These are phyloP conservation scores for Mortierella alpina DNA, from an alignment of 192 early-diverging fungal species.

Conservation along the genomic window DNA sequence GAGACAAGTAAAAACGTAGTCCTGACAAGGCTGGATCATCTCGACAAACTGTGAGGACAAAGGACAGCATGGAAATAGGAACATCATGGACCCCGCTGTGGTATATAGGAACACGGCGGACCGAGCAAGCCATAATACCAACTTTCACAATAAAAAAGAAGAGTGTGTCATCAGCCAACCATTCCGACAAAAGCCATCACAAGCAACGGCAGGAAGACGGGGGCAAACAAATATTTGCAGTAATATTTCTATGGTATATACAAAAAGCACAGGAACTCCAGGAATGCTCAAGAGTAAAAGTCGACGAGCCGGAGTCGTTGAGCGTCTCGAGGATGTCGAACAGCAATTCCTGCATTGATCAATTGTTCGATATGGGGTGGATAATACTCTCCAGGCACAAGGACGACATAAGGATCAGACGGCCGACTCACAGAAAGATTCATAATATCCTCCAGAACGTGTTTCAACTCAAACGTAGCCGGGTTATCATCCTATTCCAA, in stretches of 20 bases:
- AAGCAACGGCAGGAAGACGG: too few relatives aligned
- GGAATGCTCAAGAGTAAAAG: constrained; percentile 45
- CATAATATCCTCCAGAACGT: constrained; percentile 62
- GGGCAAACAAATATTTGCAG: neutral
- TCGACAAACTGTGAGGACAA: constrained; percentile 70
- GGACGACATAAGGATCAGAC: constrained; percentile 54
- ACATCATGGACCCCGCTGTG: too few relatives aligned
- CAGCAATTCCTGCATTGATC: constrained; percentile 61
- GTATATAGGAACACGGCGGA: too few relatives aligned
- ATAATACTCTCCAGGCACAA: constrained; percentile 61
- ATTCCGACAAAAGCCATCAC: too few relatives aligned
- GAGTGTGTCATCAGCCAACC: too few relatives aligned
- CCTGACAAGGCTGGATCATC: constrained; percentile 78
- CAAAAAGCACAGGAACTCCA: neutral
- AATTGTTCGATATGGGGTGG: constrained; percentile 64
- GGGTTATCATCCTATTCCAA: constrained; percentile 8
- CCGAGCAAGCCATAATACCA: too few relatives aligned
- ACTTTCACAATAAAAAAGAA: too few relatives aligned
- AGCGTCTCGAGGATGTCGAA: constrained; percentile 60
- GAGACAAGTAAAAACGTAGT: constrained; percentile 91
- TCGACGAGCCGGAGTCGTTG: constrained; percentile 54
- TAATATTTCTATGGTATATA: neutral
- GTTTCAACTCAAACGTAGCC: constrained; percentile 24
- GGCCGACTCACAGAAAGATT: constrained; percentile 55
- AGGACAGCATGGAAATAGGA: too few relatives aligned